Base-by-base conservation (phyloP, 192 early-diverging fungal genomes). In the Backusella liffmaniae region DNA sequence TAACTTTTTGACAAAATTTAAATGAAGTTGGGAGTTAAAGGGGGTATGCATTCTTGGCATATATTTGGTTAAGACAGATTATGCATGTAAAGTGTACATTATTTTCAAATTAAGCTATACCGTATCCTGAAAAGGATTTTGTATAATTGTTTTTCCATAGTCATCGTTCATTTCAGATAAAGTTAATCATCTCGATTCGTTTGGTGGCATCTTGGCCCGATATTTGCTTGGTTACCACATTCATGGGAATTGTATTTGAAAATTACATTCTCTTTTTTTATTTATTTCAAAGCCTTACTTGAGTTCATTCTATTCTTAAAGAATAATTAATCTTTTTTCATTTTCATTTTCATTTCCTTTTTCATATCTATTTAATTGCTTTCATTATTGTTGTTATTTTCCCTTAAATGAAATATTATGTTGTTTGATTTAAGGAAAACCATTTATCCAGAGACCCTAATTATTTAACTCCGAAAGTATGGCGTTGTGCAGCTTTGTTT, bases 11-110 rank as follows among this genome's bases (percentile, higher is more conserved):
- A 26, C 23, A 62, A 62, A 62, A 26, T 62, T 62, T 62, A 62
- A 62, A 62, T 62, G 56, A 62, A 62, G 56, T 62, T 62, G 56
- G 56, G 56, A 62, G 26, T 29, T 26, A 21, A 23, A 29, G 46
- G 56, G 56, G 56, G 56, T 62, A 3, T 29, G 56, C 56, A 62
- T 62, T 62, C 56, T 62, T 62, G 56, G 56, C 56, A 62, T 62
- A 62, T 62, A 56, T 56, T 23, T 10, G 56, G 8, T 13, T 26
- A 62, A 62, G 7, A 62, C 26, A 62, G 23, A 59, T 62, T 4
- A 29, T 62, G 56, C 56, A 62, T 62, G 23, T 29, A 62, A 26
- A 62, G 53, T 56, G 8, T 26, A 62, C 56, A 49, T 10, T 29
- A 62, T 29, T 62, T 13, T 62, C 9, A 62, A 62, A 62, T 62